Evolutionary conservation across 164 flowering plant genomes (phyloP).

Genomic region (Cinnamomum chago): DNA sequence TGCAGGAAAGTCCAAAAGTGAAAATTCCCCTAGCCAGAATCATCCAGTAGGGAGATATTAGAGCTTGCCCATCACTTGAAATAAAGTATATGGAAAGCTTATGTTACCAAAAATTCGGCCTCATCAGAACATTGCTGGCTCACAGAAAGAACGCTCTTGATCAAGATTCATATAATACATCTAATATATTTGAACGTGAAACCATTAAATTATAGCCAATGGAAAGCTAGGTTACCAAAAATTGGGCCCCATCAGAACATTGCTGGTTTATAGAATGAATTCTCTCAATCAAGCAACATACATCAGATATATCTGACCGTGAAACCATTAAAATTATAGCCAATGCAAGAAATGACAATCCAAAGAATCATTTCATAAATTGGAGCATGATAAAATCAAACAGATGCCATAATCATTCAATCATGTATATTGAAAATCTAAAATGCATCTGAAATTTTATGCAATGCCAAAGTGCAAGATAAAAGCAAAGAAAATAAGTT

Average conservation of each 20-base stretch:
- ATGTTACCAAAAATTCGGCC: not conserved
- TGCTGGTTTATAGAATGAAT: not conserved
- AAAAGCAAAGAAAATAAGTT: not conserved
- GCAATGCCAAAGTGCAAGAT: not conserved
- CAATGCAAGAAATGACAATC: not conserved
- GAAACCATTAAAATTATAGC: not conserved
- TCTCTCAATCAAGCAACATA: not conserved
- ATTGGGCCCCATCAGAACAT: not conserved
- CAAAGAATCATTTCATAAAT: not conserved
- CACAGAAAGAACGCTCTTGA: not conserved
- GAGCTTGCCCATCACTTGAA: too few relatives aligned
- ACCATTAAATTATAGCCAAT: not conserved
- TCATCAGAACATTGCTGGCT: not conserved
- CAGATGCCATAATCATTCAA: not conserved
- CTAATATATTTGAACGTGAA: not conserved
- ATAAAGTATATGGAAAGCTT: not conserved
- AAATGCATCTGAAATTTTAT: not conserved
- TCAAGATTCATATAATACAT: not conserved
- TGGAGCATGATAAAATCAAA: not conserved
- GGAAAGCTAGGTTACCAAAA: not conserved
- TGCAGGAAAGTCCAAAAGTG: too few relatives aligned
- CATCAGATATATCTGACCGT: not conserved
- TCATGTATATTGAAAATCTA: too few relatives aligned
- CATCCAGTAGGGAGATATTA: too few relatives aligned
- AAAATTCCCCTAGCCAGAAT: too few relatives aligned